Evolutionary conservation across 352 stramenopile species (phyloP), one percentile per base, ranked within the genome.

Genomic region (Chrysophaeum taylorii): DNA sequence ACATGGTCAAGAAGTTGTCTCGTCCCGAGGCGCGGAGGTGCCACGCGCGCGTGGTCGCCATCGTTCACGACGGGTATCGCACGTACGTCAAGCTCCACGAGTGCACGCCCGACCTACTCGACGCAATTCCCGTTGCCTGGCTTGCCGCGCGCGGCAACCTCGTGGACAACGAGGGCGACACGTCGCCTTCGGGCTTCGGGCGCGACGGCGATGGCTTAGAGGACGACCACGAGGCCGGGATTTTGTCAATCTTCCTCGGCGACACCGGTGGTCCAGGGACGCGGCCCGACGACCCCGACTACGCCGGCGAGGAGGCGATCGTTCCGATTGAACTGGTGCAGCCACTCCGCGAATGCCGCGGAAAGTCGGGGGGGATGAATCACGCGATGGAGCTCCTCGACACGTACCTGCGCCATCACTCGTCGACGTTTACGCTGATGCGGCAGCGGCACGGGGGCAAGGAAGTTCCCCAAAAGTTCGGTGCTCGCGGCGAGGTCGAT

Each of bases 281-380:
- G n/a, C n/a, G n/a, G n/a, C n/a, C n/a, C n/a, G n/a, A n/a, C n/a
- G n/a, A n/a, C n/a, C n/a, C n/a, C n/a, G n/a, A n/a, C n/a, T n/a
- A n/a, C n/a, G n/a, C n/a, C n/a, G n/a, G n/a, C n/a, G n/a, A n/a
- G n/a, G n/a, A n/a, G n/a, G n/a, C n/a, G n/a, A n/a, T n/a, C n/a
- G 29, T 64, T 25, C 53, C 53, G 15, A 38, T 39, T 7, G 53
- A 64, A 4, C 21, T 64, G 7, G 12, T 64, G 7, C 27, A 64
- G 53, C 53, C 53, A 33, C 29, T 64, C 12, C 53, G 16, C 53
- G 53, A 64, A 33, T 39, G 53, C 53, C 53, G 53, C 53, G 53
- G 53, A 9, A 64, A 64, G 53, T 64, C 53, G 53, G 53, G 53
- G 9, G 53, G 53, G 27, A 64, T 64, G 53, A 64, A 64, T 33